Conservation (phyloP, 768 basidiomycete genomes). For the Pisolithus albus region DNA sequence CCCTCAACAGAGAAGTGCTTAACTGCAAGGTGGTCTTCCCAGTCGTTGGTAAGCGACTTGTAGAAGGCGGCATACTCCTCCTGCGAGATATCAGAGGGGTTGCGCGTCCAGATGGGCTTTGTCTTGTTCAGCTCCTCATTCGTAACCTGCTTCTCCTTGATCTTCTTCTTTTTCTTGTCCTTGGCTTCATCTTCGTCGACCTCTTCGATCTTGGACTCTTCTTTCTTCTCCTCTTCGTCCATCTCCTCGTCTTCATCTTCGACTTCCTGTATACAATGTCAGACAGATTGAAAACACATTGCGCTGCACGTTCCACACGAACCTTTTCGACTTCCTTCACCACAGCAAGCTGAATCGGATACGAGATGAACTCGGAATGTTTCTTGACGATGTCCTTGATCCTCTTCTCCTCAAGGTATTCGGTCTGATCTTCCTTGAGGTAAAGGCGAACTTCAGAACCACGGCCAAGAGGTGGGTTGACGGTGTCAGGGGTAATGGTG, state of each 20-base stretch:
- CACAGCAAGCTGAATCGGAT: conserved; percentile 97
- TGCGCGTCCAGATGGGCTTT: conserved; percentile 99
- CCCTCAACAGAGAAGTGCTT: conserved; percentile 99
- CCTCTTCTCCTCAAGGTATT: conserved; percentile 98
- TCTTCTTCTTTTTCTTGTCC: conserved; percentile 90
- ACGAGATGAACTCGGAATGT: conserved; percentile 99
- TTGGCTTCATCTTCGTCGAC: conserved; percentile 81
- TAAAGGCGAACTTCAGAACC: conserved; percentile 88
- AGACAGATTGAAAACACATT: background rate
- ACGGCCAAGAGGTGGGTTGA: conserved; percentile 87
- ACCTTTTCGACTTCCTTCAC: conserved; percentile 99
- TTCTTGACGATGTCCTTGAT: conserved; percentile 99
- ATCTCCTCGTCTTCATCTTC: conserved; percentile 47
- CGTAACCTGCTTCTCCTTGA: conserved; percentile 80
- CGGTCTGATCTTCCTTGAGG: conserved; percentile 98
- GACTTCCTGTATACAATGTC: conserved; percentile 55
- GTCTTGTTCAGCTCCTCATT: conserved; percentile 99
- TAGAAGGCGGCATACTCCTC: conserved; percentile 98
- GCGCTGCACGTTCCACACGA: conserved; percentile 12
- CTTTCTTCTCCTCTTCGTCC: conserved; percentile 58
- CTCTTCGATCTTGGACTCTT: conserved; percentile 72
- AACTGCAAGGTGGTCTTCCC: conserved; percentile 99
- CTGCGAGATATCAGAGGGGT: conserved; percentile 84
- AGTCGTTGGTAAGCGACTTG: conserved; percentile 99
- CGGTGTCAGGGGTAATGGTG: conserved; percentile 91